Evolutionary conservation across 2,329 filamentous ascomycete species (phyloP), one percentile per base, ranked within the genome.

Genomic region (Talaromyces sp.): DNA sequence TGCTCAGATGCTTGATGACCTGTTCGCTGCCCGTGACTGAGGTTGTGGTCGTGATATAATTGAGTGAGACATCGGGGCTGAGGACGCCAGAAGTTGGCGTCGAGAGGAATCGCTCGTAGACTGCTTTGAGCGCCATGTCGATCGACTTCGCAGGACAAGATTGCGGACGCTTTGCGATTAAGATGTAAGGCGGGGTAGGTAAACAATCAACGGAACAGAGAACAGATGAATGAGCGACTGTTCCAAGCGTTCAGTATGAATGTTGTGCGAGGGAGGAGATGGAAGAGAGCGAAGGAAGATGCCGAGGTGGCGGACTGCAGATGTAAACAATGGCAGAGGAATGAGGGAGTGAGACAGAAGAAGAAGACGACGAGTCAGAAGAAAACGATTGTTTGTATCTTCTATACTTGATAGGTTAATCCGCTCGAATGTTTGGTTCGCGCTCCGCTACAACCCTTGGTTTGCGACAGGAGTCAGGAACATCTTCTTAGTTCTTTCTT

Each of bases 41-140:
- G 39, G 89, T 92, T 13, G 93, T 89, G 8, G 94, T 97, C 64
- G 93, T 92, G 77, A 98, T 89, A 82, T 98, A 99, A 83, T 94
- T 88, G 70, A 93, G 81, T 52, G 89, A 86, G 66, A 89, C 89
- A 76, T 89, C 84, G 62, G 85, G 80, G 41, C 88, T 84, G 72
- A 94, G 82, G 64, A 86, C 80, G 64, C 86, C 85, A 63, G 87
- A 80, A 78, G 81, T 88, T 68, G 90, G 90, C 68, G 86, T 82
- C 73, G 85, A 83, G 64, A 93, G 83, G 76, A 93, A 93, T 80
- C 87, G 86, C 82, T 88, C 85, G 82, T 94, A 94, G 67, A 84
- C 76, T 61, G 75, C 73, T 71, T 75, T 76, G 70, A 81, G 75
- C 68, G 77, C 76, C 80, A 81, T 81, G 8, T 54, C 10, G 50